Percentiles rank a stretch among this genome's conserved stretches.
phyloP scores from a whole-genome alignment of 2,329 filamentous ascomycete genomes.

The Trichoderma breve region DNA sequence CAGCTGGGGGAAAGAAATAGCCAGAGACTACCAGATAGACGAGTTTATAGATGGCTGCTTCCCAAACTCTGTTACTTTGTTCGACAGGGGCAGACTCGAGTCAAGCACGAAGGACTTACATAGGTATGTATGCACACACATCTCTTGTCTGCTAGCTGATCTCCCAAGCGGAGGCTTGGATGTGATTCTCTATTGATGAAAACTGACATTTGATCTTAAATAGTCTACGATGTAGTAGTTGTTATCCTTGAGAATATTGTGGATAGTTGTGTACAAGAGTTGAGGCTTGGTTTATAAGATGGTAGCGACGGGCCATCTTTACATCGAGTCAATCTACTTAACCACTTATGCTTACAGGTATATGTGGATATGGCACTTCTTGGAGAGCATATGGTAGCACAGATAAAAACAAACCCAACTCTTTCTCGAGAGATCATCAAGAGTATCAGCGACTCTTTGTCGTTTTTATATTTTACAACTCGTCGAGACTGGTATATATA shows the following conservation, averaged over 20 bases:
- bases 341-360: background rate
- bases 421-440: background rate
- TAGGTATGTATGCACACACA: background rate
- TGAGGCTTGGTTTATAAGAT: background rate
- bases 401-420: background rate
- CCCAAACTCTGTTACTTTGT: background rate
- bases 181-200: background rate
- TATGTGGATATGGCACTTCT: background rate
- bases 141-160: background rate
- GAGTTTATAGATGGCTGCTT: background rate
- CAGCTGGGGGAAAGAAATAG: background rate
- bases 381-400: background rate
- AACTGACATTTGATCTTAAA: background rate
- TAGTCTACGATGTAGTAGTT: background rate
- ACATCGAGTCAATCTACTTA: background rate
- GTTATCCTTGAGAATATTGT: background rate
- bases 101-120: background rate
- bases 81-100: background rate
- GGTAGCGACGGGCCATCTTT: background rate
- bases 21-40: background rate
- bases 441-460: background rate
- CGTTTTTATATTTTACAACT: conserved; percentile 20
- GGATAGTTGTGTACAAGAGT: background rate
- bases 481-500: background rate
- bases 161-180: background rate